phyloP scores from a whole-genome alignment of 768 basidiomycete genomes.

The Coprinopsis marcescibilis region DNA sequence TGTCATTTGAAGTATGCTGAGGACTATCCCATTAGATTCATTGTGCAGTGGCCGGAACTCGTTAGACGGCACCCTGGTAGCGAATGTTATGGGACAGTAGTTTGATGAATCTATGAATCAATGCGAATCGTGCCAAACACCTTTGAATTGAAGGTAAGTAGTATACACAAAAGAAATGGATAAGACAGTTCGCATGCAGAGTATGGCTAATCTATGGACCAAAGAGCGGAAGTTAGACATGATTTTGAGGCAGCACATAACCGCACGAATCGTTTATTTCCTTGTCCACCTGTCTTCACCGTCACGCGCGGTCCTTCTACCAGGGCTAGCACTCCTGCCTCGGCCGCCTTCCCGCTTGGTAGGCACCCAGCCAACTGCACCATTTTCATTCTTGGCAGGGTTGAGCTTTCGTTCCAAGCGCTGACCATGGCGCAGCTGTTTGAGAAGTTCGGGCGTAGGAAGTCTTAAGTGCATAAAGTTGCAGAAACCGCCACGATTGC shows the following conservation, averaged over 20 bases:
- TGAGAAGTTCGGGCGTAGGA: conserved; percentile 79
- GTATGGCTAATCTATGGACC: too few relatives aligned
- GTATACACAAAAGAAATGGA: conserved; percentile 2
- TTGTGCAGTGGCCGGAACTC: conserved; percentile 85
- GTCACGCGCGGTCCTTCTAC: conserved; percentile 50
- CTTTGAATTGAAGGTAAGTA: not conserved
- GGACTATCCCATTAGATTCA: conserved; percentile 45
- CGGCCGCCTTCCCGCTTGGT: conserved; percentile 57
- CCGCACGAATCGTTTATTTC: conserved; percentile 23
- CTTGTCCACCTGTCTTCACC: conserved; percentile 80
- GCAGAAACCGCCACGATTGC: conserved; percentile 96
- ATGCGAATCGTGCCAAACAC: not conserved
- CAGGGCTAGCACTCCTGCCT: conserved; percentile 72
- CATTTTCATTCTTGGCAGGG: conserved; percentile 54
- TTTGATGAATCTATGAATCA: conserved; percentile 34
- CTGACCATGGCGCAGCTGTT: conserved; percentile 75
- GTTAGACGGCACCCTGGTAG: conserved; percentile 34
- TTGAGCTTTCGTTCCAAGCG: conserved; percentile 74
- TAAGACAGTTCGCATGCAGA: too few relatives aligned
- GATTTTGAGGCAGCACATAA: not conserved
- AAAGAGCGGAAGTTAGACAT: not conserved
- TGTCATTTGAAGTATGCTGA: not conserved
- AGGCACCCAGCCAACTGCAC: conserved; percentile 82
- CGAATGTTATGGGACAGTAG: conserved; percentile 59
- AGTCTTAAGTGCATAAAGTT: conserved; percentile 98